Conservation (phyloP, 345 rosid genomes). For the Linum lewisii region DNA sequence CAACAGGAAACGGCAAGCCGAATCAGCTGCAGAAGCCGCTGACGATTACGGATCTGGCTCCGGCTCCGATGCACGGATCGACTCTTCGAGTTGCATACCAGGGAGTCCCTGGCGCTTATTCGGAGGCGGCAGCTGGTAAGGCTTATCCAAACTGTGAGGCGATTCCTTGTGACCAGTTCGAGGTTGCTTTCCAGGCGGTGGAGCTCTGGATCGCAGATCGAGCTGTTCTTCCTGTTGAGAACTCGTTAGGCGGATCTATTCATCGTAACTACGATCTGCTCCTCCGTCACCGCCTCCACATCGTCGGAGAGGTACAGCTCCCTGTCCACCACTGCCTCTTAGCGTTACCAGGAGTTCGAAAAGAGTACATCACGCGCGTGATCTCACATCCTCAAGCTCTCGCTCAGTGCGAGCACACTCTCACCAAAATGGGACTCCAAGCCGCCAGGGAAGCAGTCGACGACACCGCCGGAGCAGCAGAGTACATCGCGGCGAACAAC, state of each 20-base stretch:
- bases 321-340: slow-evolving; percentile 91
- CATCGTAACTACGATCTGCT: slow-evolving; percentile 93
- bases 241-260: slow-evolving; percentile 92
- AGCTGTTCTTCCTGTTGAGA: slow-evolving; percentile 86
- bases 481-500: slow-evolving; percentile 58
- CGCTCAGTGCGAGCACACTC: slow-evolving; percentile 77
- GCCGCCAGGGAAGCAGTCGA: slow-evolving; percentile 87
- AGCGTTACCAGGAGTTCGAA: slow-evolving; percentile 80
- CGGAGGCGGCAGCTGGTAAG: slow-evolving; percentile 95
- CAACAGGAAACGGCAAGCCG: slow-evolving; percentile 9
- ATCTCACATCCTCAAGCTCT: slow-evolving; percentile 97
- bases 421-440: slow-evolving; percentile 68
- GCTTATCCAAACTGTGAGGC: slow-evolving; percentile 92
- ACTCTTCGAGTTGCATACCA: slow-evolving; percentile 85
- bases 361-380: slow-evolving; percentile 69
- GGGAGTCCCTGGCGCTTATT: slow-evolving; percentile 96
- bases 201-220: slow-evolving; percentile 99
- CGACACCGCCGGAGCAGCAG: slow-evolving; percentile 93
- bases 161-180: slow-evolving; percentile 94
- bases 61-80: slow-evolving; percentile 89
- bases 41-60: slow-evolving; percentile 63
- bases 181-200: slow-evolving; percentile 91
- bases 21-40: slow-evolving; percentile 36
- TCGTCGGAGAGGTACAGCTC: slow-evolving; percentile 90
- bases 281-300: slow-evolving; percentile 94